Evolutionary conservation across 2,329 filamentous ascomycete species (phyloP), one percentile per base, ranked within the genome.

Genomic region (Nectriaceae sp.): DNA sequence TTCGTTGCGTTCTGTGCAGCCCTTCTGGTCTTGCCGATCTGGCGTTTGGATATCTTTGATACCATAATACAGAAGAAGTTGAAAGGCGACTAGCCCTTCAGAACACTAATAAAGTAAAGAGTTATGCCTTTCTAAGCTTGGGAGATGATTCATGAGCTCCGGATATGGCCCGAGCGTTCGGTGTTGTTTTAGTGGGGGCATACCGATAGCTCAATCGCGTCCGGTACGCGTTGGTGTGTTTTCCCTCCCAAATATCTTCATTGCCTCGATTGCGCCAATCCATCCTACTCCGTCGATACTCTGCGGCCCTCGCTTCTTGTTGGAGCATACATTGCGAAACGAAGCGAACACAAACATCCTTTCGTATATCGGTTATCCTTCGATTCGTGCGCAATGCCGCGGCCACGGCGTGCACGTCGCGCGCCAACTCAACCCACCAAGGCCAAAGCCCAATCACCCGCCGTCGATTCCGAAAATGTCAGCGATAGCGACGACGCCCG

Each of bases 401-500:
- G 64, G 46, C 57, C 64, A 21, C 61, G 53, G 57, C 64, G 62
- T 47, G 49, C 58, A 50, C 63, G 64, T 50, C 59, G 56, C 52
- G 59, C 57, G 41, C 55, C 57, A 40, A 43, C 57, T 47, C 60
- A 54, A 50, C 54, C 56, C 31, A 44, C 50, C 21, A 63, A 56
- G 49, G 46, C 61, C 35, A 40, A 44, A 43, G 52, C 53, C 44
- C 50, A 33, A 47, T 55, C 58, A 18, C 47, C 56, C 38, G 50
- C 53, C 21, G 46, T 52, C 20, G 56, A 60, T 35, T 42, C 46
- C 26, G 46, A 55, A 39, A 42, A 35, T 33, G 35, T 21, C 18
- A 55, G 52, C 42, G 49, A 60, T 21, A 50, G 46, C 24, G 47
- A 59, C 29, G 41, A 43, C 20, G 43, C 49, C 15, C 53, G 29